A percentile compares a stretch with the other conserved stretches of the same genome.
Conservation (phyloP, 345 rosid genomes). For the Turritis glabra region DNA sequence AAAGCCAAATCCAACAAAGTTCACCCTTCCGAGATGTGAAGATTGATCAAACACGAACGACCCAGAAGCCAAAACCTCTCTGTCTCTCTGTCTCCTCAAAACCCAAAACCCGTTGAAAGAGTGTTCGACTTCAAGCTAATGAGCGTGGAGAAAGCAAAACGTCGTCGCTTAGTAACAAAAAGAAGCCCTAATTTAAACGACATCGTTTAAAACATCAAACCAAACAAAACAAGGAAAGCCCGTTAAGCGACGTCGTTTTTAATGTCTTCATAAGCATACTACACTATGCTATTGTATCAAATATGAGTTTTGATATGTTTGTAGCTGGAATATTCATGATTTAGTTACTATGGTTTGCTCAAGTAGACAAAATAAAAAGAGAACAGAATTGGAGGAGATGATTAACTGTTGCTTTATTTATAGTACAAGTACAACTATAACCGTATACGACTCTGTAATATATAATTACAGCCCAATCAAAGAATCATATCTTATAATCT, state of each 20-base stretch:
- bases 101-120: constrained; percentile 16
- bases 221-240: background rate
- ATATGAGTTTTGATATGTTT: background rate
- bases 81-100: background rate
- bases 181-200: constrained; percentile 8
- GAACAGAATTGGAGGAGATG: background rate
- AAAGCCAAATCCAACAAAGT: background rate
- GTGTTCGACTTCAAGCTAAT: background rate
- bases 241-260: background rate
- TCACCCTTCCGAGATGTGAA: background rate
- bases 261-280: too few species aligned
- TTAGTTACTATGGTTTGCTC: background rate
- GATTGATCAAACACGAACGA: background rate
- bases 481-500: constrained; percentile 30
- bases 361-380: background rate
- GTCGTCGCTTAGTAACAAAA: background rate
- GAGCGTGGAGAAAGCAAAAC: background rate
- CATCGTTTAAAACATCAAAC: background rate
- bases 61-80: constrained; percentile 6
- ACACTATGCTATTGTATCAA: too few species aligned
- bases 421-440: constrained; percentile 25
- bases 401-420: constrained; percentile 15
- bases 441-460: constrained; percentile 32
- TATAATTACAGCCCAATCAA: constrained; percentile 37
- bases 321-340: too few species aligned